Base-by-base conservation (phyloP, 148 eudicot species). In the Heliosperma pusillum region DNA sequence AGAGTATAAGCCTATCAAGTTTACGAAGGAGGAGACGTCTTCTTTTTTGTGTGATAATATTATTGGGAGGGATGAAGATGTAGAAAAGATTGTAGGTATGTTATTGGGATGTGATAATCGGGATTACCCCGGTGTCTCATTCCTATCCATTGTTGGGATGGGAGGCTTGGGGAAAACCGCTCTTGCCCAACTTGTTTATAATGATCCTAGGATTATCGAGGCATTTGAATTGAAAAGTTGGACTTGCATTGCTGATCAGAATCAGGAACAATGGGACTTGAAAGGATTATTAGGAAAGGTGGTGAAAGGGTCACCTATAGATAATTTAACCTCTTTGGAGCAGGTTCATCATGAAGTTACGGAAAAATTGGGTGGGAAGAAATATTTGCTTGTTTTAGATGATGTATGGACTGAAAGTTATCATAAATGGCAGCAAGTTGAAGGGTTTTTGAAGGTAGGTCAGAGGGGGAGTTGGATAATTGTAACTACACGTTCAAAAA, bases 161-260 rank as follows among this genome's bases (percentile, higher is more conserved):
- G 79, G 87, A 4, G 84, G 87, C 11, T 22, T 81, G 21, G 85
- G 85, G 9, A 85, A 84, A 74, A 79, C 82, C 22, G 78, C 85
- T 8, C 73, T 84, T 36, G 82, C 75, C 45, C 77, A 76, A 40
- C 72, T 84, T 55, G 76, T 76, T 0, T 82, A 71, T 53, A 77
- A 80, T 47, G 75, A 83, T 77, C 60, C 70, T 16, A 52, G 70
- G 59, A 69, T 82, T 61, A 9, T 13, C 13, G 50, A 62, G 10
- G 22, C 47, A 16, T 80, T 80, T 50, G 42, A 66, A 8, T 1
- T 45, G 25, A 83, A 60, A 60, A 27, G 73, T 30, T 80, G 85
- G 83, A 66, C 72, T 60, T 83, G 69, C 66, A 68, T 67, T 20
- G 61, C 80, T 58, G 80, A 83, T 50, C 60, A 47, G 27, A 59